A percentile compares a stretch with the other conserved stretches of the same genome.
These are phyloP conservation scores for Candida germanica DNA, from an alignment of 805 yeast genomes.

Conservation along the genomic window DNA sequence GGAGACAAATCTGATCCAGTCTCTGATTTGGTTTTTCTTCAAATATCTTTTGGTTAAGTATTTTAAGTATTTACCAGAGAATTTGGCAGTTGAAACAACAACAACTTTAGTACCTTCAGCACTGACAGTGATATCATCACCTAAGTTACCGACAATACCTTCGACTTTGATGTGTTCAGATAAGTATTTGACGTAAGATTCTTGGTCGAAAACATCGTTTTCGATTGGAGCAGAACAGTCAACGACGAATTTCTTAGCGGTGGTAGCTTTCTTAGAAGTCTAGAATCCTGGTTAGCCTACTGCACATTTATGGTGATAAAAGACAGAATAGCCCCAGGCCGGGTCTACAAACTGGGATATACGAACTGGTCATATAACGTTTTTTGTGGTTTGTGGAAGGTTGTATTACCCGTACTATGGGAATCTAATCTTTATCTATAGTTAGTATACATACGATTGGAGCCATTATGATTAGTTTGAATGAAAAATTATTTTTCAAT, in stretches of 20 bases:
- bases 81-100: conserved; percentile 88
- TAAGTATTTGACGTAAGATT: conserved; percentile 96
- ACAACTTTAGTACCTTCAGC: conserved; percentile 84
- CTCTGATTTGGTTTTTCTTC: conserved; percentile 99
- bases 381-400: too few relatives aligned
- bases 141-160: conserved; percentile 93
- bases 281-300: conserved; percentile 66
- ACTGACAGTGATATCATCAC: conserved; percentile 86
- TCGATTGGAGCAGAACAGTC: conserved; percentile 97
- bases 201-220: conserved; percentile 96
- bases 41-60: conserved; percentile 99
- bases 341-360: too few relatives aligned
- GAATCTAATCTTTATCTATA: conserved; percentile 21
- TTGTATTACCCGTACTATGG: conserved; percentile 38
- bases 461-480: conserved; percentile 56
- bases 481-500: conserved; percentile 9
- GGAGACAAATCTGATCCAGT: conserved; percentile 99
- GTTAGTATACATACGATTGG: conserved; percentile 74
- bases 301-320: conserved; percentile 46
- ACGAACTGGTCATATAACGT: too few relatives aligned
- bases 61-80: conserved; percentile 99
- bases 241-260: conserved; percentile 86
- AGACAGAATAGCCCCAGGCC: conserved; percentile 52
- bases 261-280: conserved; percentile 71
- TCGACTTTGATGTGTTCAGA: conserved; percentile 99